phyloP scores from a whole-genome alignment of 192 early-diverging fungal species.

The Geranomyces variabilis region DNA sequence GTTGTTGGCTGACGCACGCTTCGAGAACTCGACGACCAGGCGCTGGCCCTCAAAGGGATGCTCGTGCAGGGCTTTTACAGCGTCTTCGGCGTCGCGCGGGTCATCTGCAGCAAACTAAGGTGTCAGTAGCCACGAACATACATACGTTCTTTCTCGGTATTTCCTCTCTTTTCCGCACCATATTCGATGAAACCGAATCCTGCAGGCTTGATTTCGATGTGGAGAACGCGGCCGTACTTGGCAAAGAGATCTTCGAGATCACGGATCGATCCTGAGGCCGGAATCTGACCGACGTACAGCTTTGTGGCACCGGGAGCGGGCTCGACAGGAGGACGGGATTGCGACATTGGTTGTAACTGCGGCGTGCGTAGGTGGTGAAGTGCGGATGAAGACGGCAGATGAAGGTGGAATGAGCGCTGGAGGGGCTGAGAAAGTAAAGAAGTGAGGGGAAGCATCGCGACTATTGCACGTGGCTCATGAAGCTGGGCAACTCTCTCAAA shows the following conservation, averaged over 20 bases:
- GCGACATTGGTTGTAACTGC: no score
- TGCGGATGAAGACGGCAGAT: no score
- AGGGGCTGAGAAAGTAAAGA: no score
- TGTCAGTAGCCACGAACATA: neutral
- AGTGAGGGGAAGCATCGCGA: no score
- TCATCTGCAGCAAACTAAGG: slow-evolving; percentile 37
- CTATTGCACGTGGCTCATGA: no score
- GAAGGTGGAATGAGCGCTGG: no score
- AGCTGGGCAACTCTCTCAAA: no score
- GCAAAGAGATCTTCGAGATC: slow-evolving; percentile 56
- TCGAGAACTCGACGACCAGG: slow-evolving; percentile 51
- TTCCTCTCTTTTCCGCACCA: slow-evolving; percentile 30
- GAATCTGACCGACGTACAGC: slow-evolving; percentile 55
- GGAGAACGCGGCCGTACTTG: slow-evolving; percentile 43
- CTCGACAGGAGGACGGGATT: no score
- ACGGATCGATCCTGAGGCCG: slow-evolving; percentile 31
- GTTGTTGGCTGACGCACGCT: slow-evolving; percentile 13
- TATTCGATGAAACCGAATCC: slow-evolving; percentile 61
- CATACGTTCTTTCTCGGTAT: neutral
- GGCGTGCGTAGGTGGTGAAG: no score
- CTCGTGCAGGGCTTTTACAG: slow-evolving; percentile 47
- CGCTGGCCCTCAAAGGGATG: slow-evolving; percentile 49
- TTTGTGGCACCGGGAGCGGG: slow-evolving; percentile 37
- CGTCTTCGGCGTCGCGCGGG: slow-evolving; percentile 54
- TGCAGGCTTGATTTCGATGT: slow-evolving; percentile 55